Evolutionary conservation across 208 protist species (phyloP).

Genomic region (Leishmania martiniquensis): DNA sequence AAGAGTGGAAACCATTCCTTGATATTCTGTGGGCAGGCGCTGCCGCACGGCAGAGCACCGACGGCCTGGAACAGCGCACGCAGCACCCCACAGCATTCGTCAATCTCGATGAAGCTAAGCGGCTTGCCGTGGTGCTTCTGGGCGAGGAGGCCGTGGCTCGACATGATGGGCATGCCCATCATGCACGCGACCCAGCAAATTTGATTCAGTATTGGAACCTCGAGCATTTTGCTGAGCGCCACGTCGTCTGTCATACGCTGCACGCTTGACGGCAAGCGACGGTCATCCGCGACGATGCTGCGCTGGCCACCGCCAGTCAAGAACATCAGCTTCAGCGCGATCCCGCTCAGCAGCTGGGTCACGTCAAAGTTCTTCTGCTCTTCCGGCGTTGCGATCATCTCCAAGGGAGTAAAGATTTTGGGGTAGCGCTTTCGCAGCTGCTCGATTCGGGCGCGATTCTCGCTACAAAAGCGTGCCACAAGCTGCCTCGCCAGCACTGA

Average conservation of each 20-base stretch:
- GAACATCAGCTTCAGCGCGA: conserved; percentile 62
- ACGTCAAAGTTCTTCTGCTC: conserved; percentile 36
- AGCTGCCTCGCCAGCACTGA: conserved; percentile 33
- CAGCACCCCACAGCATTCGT: conserved; percentile 51
- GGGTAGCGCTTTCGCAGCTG: conserved; percentile 33
- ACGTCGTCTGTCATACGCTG: conserved; percentile 50
- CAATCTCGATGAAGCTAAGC: conserved; percentile 45
- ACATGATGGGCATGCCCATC: conserved; percentile 62
- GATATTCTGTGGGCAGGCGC: conserved; percentile 46
- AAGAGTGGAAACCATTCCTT: conserved; percentile 62
- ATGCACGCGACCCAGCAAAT: conserved; percentile 62
- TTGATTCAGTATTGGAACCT: conserved; percentile 50
- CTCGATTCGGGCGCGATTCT: conserved; percentile 34
- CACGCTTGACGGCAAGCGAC: conserved; percentile 22
- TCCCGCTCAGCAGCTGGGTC: conserved; percentile 32
- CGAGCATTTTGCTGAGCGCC: conserved; percentile 43
- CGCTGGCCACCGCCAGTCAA: conserved; percentile 58
- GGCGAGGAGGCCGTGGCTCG: conserved; percentile 17
- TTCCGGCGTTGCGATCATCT: conserved; percentile 22
- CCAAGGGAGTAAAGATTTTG: conserved; percentile 36
- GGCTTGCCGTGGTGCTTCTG: conserved; percentile 31
- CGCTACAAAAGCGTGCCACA: conserved; percentile 34
- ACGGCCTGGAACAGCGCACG: conserved; percentile 61
- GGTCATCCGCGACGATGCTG: conserved; percentile 66
- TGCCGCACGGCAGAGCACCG: conserved; percentile 49